Base-by-base conservation (phyloP, 805 yeast species). In the Kuraishia cidri region DNA sequence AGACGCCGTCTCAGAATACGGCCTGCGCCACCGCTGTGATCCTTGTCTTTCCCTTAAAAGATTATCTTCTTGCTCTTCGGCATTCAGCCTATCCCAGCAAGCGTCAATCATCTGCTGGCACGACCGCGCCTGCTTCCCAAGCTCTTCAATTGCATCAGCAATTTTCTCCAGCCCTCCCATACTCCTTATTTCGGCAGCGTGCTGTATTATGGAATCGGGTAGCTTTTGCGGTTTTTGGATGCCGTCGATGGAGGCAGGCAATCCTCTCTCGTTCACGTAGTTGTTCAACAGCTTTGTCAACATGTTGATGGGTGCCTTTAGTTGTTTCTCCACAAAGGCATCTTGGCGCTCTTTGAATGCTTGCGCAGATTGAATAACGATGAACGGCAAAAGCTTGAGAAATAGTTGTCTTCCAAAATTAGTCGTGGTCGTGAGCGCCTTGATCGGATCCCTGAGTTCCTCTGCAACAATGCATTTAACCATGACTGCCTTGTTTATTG, bases 281-380 rank as follows among this genome's bases (percentile, higher is more conserved):
- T 56, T 54, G 14, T 58, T 55, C 19, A 78, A 47, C 24, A 67
- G 49, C 23, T 58, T 60, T 29, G 68, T 66, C 17, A 79, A 45
- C 3, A 68, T 57, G 15, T 55, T 52, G 2, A 78, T 43, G 0
- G 87, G 86, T 3, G 53, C 47, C 34, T 51, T 58, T 35, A 41
- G 61, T 30, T 70, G 67, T 19, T 56, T 56, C 12, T 51, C 38
- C 7, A 81, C 61, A 44, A 66, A 81, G 3, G 55, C 56, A 10
- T 70, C 72, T 37, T 75, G 76, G 38, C 88, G 62, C 38, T 80
- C 90, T 33, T 70, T 66, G 46, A 73, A 83, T 1, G 87, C 79
- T 26, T 69, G 72, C 0, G 85, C 75, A 3, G 74, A 66, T 43
- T 79, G 82, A 26, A 82, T 67, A 2, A 84, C 70, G 3, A 66